phyloP scores from a whole-genome alignment of 2,329 filamentous ascomycete species.

The Gliomastix tumulicola region DNA sequence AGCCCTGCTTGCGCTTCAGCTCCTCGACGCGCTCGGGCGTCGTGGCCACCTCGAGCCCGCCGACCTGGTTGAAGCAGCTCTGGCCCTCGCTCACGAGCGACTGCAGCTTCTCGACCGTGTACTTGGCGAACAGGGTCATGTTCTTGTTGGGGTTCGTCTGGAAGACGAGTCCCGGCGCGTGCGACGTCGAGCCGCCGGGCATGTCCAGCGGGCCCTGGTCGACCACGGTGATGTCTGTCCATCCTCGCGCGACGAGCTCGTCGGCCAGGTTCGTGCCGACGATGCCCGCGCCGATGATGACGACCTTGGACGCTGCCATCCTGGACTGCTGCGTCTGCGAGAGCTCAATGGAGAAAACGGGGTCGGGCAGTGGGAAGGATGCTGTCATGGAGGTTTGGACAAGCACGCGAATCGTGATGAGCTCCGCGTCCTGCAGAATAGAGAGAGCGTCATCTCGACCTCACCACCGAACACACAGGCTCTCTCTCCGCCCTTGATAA shows the following conservation, averaged over 20 bases:
- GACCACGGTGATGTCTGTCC: slow-evolving; percentile 56
- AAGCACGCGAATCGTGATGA: too few species aligned
- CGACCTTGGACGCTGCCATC: slow-evolving; percentile 28
- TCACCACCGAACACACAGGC: too few species aligned
- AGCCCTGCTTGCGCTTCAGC: slow-evolving; percentile 55
- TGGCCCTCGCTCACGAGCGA: slow-evolving; percentile 32
- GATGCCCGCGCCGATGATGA: slow-evolving; percentile 58
- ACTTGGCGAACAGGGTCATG: slow-evolving; percentile 51
- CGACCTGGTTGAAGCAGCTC: slow-evolving; percentile 54
- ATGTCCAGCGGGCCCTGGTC: slow-evolving; percentile 56
- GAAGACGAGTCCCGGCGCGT: slow-evolving; percentile 58
- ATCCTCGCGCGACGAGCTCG: slow-evolving; percentile 55
- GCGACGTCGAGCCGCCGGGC: slow-evolving; percentile 59
- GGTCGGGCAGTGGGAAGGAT: too few species aligned
- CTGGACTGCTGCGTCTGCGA: not conserved
- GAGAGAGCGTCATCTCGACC: too few species aligned
- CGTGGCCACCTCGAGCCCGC: slow-evolving; percentile 56
- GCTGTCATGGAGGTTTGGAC: too few species aligned
- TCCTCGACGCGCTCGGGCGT: slow-evolving; percentile 52
- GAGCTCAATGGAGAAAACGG: too few species aligned
- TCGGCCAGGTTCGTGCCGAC: slow-evolving; percentile 59
- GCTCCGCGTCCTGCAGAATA: too few species aligned
- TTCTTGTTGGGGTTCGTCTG: slow-evolving; percentile 53
- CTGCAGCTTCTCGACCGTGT: slow-evolving; percentile 54
- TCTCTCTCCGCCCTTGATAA: too few species aligned